Evolutionary conservation across 2,329 filamentous ascomycete genomes (phyloP), one percentile per base, ranked within the genome.

Genomic region (Xylaria sp.): DNA sequence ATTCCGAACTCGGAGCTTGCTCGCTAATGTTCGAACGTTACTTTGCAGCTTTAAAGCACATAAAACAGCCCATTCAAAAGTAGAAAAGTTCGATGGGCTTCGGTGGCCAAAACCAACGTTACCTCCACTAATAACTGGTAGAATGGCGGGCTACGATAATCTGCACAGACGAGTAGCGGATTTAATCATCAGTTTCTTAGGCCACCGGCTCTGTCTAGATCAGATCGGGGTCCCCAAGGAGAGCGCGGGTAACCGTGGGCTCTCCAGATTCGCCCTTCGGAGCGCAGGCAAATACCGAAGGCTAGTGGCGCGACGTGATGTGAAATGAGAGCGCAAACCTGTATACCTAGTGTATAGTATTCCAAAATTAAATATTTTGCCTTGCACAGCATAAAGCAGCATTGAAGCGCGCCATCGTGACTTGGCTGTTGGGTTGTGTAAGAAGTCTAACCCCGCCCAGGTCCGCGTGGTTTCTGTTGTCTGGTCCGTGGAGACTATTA

Each of bases 91-190:
- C 46, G 23, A 63, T 67, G 46, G 28, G 20, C 36, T 65, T 60
- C 28, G 36, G 67, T 69, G 33, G 54, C 26, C 26, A 66, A 63
- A 64, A 49, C 13, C 59, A 60, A 67, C 56, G 63, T 63, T 64
- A 63, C 63, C 20, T 51, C 7, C 49, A 28, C 20, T 3, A 28
- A 17, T 3, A n/a, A 42, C 31, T 40, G 49, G 49, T 31, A 28
- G 26, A 26, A 59, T 46, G 38, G 42, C 40, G 23, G 49, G 44
- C 31, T 46, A 40, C 26, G 36, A 62, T 33, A 54, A 53, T 15
- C 31, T 44, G 58, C 44, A 61, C 44, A 20, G 51, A 38, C 33
- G 23, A 48, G 51, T 31, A 11, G 10, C 20, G 11, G 42, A 48
- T 6, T 42, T 46, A 26, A 42, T 40, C 54, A 28, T 42, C 36